Evolutionary conservation across 176 grass and related monocot species (phyloP).

Genomic region (Dactylis glomerata): DNA sequence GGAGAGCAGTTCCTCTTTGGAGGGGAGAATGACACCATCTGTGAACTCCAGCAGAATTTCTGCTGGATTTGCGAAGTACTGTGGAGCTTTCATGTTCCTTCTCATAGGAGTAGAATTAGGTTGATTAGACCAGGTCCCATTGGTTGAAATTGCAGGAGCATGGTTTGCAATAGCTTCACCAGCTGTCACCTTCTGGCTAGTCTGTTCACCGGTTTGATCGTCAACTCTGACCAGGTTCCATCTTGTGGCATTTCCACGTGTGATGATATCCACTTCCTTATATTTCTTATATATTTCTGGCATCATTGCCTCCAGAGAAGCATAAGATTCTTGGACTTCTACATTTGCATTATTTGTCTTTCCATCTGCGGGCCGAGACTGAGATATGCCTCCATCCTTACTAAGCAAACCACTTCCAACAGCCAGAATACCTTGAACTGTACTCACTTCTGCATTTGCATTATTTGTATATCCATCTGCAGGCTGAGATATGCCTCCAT

Average conservation of each 20-base stretch:
- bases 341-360: conserved; percentile 6
- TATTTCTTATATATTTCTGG: conserved; percentile 42
- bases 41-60: conserved; percentile 45
- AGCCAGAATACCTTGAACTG: conserved; percentile 11
- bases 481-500: neutral
- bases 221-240: conserved; percentile 37
- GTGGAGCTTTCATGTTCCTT: conserved; percentile 36
- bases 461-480: conserved; percentile 16
- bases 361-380: neutral
- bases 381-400: neutral
- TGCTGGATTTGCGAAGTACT: conserved; percentile 48
- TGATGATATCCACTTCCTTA: neutral
- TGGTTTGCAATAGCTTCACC: conserved; percentile 21
- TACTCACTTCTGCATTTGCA: conserved; percentile 1
- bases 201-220: conserved; percentile 2
- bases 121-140: neutral
- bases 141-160: neutral
- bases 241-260: too few relatives aligned
- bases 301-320: conserved; percentile 47
- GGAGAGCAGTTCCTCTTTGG: conserved; percentile 56
- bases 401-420: conserved; percentile 5
- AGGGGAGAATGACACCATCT: conserved; percentile 40
- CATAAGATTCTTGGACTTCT: conserved; percentile 38
- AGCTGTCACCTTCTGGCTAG: conserved; percentile 23
- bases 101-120: conserved; percentile 23